Evolutionary conservation across 805 yeast genomes (phyloP), one percentile per base, ranked within the genome.

Genomic region (Gaillardinia entomophila): DNA sequence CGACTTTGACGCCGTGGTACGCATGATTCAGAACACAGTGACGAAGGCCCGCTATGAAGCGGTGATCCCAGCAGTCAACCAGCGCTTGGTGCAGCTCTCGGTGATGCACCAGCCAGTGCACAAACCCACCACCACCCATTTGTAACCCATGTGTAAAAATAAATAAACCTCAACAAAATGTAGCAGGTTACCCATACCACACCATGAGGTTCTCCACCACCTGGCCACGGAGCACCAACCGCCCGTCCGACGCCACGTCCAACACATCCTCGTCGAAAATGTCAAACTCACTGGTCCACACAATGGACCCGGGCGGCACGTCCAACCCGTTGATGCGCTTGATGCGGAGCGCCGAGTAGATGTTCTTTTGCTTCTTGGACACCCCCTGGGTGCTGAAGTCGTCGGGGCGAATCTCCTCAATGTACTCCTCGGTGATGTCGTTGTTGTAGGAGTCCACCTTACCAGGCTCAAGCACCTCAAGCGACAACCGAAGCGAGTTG

Each of bases 391-490:
- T 16, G 12, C 17, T 24, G 14, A 18, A 30, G 26, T 40, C 36
- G 23, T 26, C 36, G 16, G 37, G 30, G 27, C 41, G 23, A 15
- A 45, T 18, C 13, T 32, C 16, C 7, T 35, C 31, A 2, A 62
- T 36, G 34, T 46, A 55, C 6, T 55, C 53, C 6, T 40, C 33
- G 2, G 59, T 52, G 6, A 72, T 51, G 6, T 43, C 30, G 1
- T 43, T 38, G 29, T 74, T 74, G 15, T 36, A 36, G 1, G 53
- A 30, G 40, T 77, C 81, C 12, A 74, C 37, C 1, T 48, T 35
- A 0, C 71, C 72, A 1, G 55, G 45, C 6, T 35, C 37, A 14
- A 77, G 37, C 15, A 57, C 53, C 49, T 81, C 87, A 23, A 79
- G 35, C 4, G 53, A 48, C 12, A 77, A 26, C 27, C 77, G 55